These are phyloP conservation scores for Cajanus cajan DNA, from an alignment of 306 rosid genomes.

Conservation along the genomic window DNA sequence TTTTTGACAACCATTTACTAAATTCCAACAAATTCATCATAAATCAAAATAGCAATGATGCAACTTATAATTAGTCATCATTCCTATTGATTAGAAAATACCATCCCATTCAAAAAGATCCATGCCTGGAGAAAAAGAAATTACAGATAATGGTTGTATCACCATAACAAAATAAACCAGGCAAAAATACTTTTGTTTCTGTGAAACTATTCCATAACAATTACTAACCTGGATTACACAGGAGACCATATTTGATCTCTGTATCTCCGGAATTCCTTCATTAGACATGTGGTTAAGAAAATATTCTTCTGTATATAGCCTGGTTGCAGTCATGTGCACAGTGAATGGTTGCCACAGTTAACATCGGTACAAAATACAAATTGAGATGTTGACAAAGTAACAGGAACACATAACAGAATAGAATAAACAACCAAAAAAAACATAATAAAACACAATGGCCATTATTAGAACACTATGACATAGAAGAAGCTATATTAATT, in stretches of 20 bases:
- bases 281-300: constrained; percentile 70
- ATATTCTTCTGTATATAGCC: constrained; percentile 93
- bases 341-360: neutral
- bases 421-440: neutral
- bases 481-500: neutral
- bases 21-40: constrained; percentile 17
- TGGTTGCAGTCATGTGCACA: constrained; percentile 36
- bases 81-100: constrained; percentile 23
- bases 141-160: neutral
- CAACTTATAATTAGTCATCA: constrained; percentile 4
- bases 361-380: constrained; percentile 19
- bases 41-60: neutral
- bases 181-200: neutral
- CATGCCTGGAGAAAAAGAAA: constrained; percentile 25
- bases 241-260: constrained; percentile 91
- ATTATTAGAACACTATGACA: neutral
- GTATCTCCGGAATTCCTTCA: constrained; percentile 95
- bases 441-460: neutral
- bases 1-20: neutral
- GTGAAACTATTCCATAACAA: constrained; percentile 12
- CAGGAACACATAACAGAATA: neutral
- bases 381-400: neutral
- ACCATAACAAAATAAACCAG: constrained; percentile 1
- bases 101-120: neutral
- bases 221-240: constrained; percentile 76